These are phyloP conservation scores for Hypomyces perniciosus DNA, from an alignment of 2,329 filamentous ascomycete genomes.

Conservation along the genomic window DNA sequence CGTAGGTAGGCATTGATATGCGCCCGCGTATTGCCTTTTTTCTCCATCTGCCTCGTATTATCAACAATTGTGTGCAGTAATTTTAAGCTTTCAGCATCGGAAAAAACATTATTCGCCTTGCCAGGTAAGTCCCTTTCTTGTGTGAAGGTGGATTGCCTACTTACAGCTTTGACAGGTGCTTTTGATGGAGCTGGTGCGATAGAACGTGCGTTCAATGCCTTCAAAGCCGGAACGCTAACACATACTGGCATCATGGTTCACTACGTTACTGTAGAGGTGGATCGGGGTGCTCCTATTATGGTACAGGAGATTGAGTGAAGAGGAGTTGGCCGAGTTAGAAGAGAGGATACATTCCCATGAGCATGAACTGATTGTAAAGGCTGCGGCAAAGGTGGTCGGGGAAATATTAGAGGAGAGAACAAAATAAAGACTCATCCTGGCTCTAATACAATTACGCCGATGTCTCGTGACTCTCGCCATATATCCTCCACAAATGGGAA, in stretches of 20 bases:
- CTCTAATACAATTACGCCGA: too few species aligned
- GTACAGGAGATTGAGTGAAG: slow-evolving; percentile 62
- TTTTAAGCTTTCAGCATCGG: too few species aligned
- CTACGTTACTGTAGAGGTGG: slow-evolving; percentile 56
- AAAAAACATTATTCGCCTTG: too few species aligned
- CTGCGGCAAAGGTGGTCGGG: slow-evolving; percentile 46
- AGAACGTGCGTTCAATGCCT: slow-evolving; percentile 68
- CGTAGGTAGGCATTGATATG: too few species aligned
- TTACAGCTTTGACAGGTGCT: slow-evolving; percentile 41
- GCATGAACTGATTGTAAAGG: slow-evolving; percentile 72
- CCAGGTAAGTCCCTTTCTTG: neutral
- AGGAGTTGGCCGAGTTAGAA: slow-evolving; percentile 60
- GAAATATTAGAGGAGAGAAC: slow-evolving; percentile 29
- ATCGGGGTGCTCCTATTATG: slow-evolving; percentile 26
- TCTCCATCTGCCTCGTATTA: too few species aligned
- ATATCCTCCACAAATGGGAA: too few species aligned
- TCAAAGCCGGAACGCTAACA: slow-evolving; percentile 55
- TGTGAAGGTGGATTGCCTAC: neutral
- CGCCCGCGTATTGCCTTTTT: too few species aligned
- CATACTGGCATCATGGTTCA: slow-evolving; percentile 86
- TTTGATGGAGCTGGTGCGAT: slow-evolving; percentile 77
- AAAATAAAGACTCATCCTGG: neutral
- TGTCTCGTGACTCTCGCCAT: too few species aligned
- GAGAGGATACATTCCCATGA: slow-evolving; percentile 69
- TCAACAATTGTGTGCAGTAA: too few species aligned